phyloP scores from a whole-genome alignment of 805 yeast genomes.

The Cyberlindnera euphorbiiphila region DNA sequence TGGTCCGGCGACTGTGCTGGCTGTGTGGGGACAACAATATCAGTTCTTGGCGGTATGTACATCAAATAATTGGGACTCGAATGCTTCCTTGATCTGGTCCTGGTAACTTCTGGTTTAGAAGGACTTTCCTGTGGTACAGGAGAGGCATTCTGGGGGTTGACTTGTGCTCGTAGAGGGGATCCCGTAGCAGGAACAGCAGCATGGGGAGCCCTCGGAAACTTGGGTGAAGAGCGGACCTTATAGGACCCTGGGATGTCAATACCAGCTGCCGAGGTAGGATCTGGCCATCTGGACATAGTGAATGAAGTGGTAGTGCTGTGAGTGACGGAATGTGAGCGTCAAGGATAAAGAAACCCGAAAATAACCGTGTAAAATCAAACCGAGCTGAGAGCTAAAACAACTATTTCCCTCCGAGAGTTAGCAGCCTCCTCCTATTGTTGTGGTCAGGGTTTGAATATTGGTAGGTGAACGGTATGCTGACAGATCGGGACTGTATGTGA shows the following conservation, averaged over 20 bases:
- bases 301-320: neutral
- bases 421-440: too few relatives aligned
- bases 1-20: conserved; percentile 3
- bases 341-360: too few relatives aligned
- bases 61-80: conserved; percentile 23
- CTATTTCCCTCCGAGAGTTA: too few relatives aligned
- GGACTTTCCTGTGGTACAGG: conserved; percentile 3
- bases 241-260: conserved; percentile 10
- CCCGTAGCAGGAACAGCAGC: neutral
- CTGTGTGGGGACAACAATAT: conserved; percentile 1
- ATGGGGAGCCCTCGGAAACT: neutral
- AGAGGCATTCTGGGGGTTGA: neutral
- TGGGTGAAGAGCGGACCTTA: neutral
- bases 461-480: too few relatives aligned
- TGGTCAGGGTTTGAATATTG: too few relatives aligned
- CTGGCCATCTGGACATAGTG: conserved; percentile 15
- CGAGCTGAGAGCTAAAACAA: too few relatives aligned
- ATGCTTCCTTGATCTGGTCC: conserved; percentile 10
- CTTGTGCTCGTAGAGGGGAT: neutral
- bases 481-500: too few relatives aligned
- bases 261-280: conserved; percentile 4
- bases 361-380: too few relatives aligned
- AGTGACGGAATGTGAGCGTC: neutral
- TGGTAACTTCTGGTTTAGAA: conserved; percentile 1
- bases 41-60: conserved; percentile 30